Conservation (phyloP, 441 rosid species). For the Pelargonium citronellum region DNA sequence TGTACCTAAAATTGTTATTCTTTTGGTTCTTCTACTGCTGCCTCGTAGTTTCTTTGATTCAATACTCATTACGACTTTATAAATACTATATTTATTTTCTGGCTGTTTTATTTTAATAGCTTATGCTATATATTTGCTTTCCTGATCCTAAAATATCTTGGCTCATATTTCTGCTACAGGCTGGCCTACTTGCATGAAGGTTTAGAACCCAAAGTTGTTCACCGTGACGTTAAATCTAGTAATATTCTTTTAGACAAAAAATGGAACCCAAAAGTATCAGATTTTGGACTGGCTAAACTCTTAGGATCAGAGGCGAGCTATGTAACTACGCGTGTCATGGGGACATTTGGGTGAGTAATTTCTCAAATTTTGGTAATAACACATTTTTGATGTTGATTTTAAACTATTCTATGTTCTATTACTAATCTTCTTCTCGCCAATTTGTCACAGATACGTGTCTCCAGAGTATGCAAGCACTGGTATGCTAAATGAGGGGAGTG, state of each 20-base stretch:
- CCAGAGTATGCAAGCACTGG: conserved; percentile 96
- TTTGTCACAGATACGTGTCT: conserved; percentile 66
- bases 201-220: conserved; percentile 96
- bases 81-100: background rate
- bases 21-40: background rate
- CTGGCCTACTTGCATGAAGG: conserved; percentile 95
- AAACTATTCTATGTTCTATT: background rate
- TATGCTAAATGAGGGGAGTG: conserved; percentile 88
- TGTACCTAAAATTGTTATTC: background rate
- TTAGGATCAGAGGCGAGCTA: conserved; percentile 92
- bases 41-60: background rate
- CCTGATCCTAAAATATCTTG: conserved; percentile 17
- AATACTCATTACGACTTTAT: no score
- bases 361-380: background rate
- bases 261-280: conserved; percentile 86
- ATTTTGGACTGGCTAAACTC: conserved; percentile 92
- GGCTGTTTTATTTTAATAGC: no score
- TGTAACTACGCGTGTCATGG: conserved; percentile 95
- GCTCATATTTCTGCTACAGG: conserved; percentile 36
- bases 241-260: conserved; percentile 82
- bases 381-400: no score
- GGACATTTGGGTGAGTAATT: conserved; percentile 75
- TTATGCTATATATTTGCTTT: background rate
- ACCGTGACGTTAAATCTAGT: conserved; percentile 90
- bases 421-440: background rate